Conservation (phyloP, 176 grass and related monocot genomes). For the Rhynchospora breviuscula region DNA sequence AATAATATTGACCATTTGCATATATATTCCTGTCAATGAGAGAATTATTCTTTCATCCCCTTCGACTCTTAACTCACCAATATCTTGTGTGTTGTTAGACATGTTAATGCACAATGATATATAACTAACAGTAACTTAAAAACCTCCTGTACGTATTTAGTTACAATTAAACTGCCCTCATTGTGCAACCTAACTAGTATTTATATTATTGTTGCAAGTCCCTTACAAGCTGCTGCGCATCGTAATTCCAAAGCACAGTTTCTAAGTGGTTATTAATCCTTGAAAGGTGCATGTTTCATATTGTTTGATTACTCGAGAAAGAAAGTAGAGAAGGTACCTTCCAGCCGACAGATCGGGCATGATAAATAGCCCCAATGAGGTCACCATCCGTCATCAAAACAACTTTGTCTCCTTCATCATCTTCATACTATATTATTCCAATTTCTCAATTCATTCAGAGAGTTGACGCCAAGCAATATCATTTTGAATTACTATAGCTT, state of each 20-base stretch:
- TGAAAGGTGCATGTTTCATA: background rate
- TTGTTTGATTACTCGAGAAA: background rate
- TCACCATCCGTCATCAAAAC: slow-evolving; percentile 45
- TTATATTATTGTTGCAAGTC: background rate
- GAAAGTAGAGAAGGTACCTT: slow-evolving; percentile 40
- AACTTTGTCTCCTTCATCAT: slow-evolving; percentile 83
- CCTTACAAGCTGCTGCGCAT: background rate
- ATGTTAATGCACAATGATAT: background rate
- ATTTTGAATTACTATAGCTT: background rate
- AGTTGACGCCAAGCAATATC: background rate
- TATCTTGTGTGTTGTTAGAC: background rate
- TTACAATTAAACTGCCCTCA: background rate
- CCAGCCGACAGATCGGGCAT: slow-evolving; percentile 56
- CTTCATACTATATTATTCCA: slow-evolving; percentile 49
- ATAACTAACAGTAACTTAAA: background rate
- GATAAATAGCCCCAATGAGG: slow-evolving; percentile 46
- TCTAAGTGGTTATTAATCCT: background rate
- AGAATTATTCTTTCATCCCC: background rate
- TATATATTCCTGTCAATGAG: background rate
- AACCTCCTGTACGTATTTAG: no score
- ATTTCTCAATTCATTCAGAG: background rate
- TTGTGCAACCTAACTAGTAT: background rate
- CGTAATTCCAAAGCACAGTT: background rate
- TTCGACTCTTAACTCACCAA: background rate
- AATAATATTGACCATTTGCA: background rate